Evolutionary conservation across 2,329 filamentous ascomycete genomes (phyloP).

Genomic region (Cercospora sp.): DNA sequence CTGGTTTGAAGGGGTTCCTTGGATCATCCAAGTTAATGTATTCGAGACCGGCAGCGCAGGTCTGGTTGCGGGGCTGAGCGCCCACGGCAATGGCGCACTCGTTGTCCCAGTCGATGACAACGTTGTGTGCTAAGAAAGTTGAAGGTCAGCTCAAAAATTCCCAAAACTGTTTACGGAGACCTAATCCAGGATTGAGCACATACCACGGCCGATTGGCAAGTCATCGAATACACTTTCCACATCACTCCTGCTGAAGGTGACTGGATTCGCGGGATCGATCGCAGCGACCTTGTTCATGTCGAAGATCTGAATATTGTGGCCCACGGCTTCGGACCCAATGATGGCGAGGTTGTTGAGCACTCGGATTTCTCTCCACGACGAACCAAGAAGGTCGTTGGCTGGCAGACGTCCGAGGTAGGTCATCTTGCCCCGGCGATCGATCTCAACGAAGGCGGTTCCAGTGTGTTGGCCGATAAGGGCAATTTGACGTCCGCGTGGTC

Average conservation of each 20-base stretch:
- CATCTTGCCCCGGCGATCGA: constrained; percentile 52
- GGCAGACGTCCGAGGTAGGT: constrained; percentile 55
- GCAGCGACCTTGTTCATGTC: constrained; percentile 59
- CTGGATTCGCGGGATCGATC: constrained; percentile 46
- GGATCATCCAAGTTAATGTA: constrained; percentile 56
- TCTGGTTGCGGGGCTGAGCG: constrained; percentile 44
- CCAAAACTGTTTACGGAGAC: no score
- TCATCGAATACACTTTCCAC: constrained; percentile 41
- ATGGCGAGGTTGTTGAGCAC: constrained; percentile 46
- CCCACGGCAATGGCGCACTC: constrained; percentile 48
- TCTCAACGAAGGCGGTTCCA: constrained; percentile 56
- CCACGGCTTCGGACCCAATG: constrained; percentile 48
- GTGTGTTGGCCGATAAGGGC: constrained; percentile 56
- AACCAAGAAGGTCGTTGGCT: constrained; percentile 39
- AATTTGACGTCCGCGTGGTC: constrained; percentile 55
- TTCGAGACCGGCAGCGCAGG: constrained; percentile 54
- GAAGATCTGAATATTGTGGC: constrained; percentile 63
- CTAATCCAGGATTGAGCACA: background rate
- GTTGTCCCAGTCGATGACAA: constrained; percentile 53
- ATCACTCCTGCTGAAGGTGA: constrained; percentile 47
- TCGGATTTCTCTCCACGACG: constrained; percentile 55
- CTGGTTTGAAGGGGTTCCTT: constrained; percentile 50
- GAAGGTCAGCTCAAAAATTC: background rate
- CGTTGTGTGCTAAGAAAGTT: constrained; percentile 48
- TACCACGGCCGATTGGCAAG: constrained; percentile 8